A percentile compares a stretch with the other conserved stretches of the same genome.
Conservation (phyloP, 2,329 filamentous ascomycete genomes). For the Colletotrichum sp. region DNA sequence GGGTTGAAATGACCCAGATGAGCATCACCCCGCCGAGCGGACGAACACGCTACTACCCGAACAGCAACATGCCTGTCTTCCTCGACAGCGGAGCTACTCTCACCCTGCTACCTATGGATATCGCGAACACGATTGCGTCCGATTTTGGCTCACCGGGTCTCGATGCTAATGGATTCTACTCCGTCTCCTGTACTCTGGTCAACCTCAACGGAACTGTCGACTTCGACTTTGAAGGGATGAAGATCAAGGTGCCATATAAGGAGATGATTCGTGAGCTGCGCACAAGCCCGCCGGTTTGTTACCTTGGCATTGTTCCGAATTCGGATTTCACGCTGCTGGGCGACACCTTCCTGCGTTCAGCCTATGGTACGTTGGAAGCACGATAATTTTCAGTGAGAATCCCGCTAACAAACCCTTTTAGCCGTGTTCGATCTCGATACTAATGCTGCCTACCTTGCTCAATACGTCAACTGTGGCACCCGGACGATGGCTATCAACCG, state of each 20-base stretch:
- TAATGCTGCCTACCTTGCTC: conserved; percentile 53
- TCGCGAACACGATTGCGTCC: conserved; percentile 55
- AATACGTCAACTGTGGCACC: conserved; percentile 56
- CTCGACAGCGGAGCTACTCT: conserved; percentile 75
- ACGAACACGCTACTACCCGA: conserved; percentile 26
- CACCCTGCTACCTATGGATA: conserved; percentile 65
- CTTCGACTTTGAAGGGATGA: conserved; percentile 54
- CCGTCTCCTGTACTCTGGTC: conserved; percentile 49
- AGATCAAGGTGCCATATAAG: conserved; percentile 52
- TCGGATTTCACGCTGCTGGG: conserved; percentile 58
- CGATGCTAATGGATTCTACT: conserved; percentile 49
- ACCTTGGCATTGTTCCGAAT: conserved; percentile 54
- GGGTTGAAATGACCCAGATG: conserved; percentile 53
- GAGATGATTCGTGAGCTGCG: conserved; percentile 50
- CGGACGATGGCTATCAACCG: conserved; percentile 13
- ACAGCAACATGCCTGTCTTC: conserved; percentile 59
- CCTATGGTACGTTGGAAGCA: conserved; percentile 46
- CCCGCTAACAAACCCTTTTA: conserved; percentile 15
- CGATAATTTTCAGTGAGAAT: not conserved
- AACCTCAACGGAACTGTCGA: conserved; percentile 47
- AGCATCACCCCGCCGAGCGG: conserved; percentile 43
- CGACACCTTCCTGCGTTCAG: conserved; percentile 62
- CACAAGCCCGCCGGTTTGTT: conserved; percentile 40
- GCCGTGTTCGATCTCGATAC: conserved; percentile 58
- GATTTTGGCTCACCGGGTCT: conserved; percentile 50